phyloP scores from a whole-genome alignment of 2,329 filamentous ascomycete species.

The Thielaviopsis cerberus region DNA sequence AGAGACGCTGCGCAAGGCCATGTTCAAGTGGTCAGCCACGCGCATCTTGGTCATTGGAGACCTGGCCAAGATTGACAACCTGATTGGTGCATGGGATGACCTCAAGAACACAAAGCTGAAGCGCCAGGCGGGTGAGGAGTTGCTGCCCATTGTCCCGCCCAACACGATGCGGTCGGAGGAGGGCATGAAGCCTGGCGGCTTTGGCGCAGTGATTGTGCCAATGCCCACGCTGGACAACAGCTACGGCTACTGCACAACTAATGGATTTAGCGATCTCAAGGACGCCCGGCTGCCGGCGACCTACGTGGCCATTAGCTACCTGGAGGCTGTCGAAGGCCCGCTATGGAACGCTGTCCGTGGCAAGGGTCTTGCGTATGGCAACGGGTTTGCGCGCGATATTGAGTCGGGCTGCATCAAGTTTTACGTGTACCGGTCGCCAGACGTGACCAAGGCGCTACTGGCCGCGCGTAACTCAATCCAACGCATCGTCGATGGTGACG shows the following conservation, averaged over 20 bases:
- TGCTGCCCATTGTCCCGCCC: conserved; percentile 45
- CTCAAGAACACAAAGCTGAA: conserved; percentile 12
- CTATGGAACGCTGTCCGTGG: conserved; percentile 88
- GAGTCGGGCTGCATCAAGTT: conserved; percentile 70
- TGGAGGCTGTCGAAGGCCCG: conserved; percentile 84
- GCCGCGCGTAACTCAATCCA: conserved; percentile 59
- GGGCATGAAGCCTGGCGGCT: conserved; percentile 55
- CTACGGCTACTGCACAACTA: conserved; percentile 58
- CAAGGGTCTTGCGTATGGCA: conserved; percentile 81
- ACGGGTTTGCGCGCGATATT: conserved; percentile 56
- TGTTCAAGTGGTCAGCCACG: conserved; percentile 74
- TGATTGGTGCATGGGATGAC: conserved; percentile 62
- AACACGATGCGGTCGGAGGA: conserved; percentile 54
- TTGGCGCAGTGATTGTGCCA: conserved; percentile 61
- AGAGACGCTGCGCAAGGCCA: conserved; percentile 51
- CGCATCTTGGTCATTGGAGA: conserved; percentile 72
- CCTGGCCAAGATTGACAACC: conserved; percentile 51
- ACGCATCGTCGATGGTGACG: conserved; percentile 52
- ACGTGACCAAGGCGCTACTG: conserved; percentile 68
- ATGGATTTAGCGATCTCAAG: conserved; percentile 54
- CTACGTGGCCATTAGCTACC: conserved; percentile 74
- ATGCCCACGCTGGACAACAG: conserved; percentile 89
- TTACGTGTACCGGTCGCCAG: conserved; percentile 75
- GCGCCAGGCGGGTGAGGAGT: conserved; percentile 23
- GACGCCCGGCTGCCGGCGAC: conserved; percentile 67